Percentiles rank a stretch among this genome's conserved stretches.
Conservation (phyloP, 176 grass and related monocot species). For the Musa schizocarpa region DNA sequence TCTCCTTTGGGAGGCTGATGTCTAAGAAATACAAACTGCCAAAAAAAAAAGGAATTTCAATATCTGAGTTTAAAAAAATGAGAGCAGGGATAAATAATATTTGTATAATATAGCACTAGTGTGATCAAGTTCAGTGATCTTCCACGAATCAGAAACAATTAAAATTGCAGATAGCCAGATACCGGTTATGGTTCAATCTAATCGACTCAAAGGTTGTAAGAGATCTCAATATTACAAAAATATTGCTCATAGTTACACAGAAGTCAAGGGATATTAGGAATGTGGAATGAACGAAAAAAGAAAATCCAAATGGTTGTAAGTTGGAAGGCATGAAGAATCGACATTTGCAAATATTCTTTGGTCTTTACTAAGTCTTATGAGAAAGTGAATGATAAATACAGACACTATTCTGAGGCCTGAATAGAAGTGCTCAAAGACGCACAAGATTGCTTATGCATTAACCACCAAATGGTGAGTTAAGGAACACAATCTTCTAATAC, state of each 20-base stretch:
- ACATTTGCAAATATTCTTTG: background rate
- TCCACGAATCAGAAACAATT: no score
- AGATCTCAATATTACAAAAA: no score
- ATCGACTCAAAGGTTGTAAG: no score
- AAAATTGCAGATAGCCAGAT: no score
- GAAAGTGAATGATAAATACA: background rate
- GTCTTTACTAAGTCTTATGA: background rate
- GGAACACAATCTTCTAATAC: constrained; percentile 17
- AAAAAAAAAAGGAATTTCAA: constrained; percentile 9
- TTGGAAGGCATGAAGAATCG: background rate
- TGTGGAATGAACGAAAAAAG: no score
- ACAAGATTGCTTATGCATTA: background rate
- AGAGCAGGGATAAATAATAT: constrained; percentile 1
- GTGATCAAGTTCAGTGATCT: background rate
- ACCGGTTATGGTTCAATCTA: no score
- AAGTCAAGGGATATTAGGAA: no score
- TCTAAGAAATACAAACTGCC: constrained; percentile 95
- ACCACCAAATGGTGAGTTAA: background rate
- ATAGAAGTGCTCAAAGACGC: background rate
- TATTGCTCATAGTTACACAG: no score
- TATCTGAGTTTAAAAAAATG: background rate
- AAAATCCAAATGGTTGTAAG: no score
- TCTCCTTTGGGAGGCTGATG: constrained; percentile 77
- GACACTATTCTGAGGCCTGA: background rate
- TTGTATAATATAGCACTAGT: background rate